Conservation (phyloP, 306 rosid species). For the Cicer cuneatum region DNA sequence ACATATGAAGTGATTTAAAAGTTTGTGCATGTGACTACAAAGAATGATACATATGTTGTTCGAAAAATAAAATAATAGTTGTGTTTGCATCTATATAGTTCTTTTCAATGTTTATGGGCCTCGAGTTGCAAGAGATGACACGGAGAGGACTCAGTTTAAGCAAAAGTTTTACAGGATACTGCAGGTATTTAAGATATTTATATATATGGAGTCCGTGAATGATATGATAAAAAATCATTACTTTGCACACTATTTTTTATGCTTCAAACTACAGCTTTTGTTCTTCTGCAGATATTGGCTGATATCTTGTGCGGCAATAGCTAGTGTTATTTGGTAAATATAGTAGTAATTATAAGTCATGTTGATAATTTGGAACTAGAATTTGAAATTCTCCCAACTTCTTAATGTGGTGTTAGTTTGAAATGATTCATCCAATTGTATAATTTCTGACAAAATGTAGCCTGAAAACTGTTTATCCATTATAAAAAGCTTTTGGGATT, state of each 20-base stretch:
- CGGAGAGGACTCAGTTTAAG: conserved; percentile 80
- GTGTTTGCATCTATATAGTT: conserved; percentile 58
- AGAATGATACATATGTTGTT: neutral
- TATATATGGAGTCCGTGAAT: neutral
- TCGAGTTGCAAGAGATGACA: conserved; percentile 80
- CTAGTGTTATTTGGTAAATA: conserved; percentile 25
- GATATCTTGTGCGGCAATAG: conserved; percentile 32
- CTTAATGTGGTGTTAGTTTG: conserved; percentile 18
- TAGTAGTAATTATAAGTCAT: conserved; percentile 4
- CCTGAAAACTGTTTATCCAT: conserved; percentile 2
- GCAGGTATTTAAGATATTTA: conserved; percentile 59
- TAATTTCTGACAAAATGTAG: conserved; percentile 18
- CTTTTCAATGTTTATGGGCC: conserved; percentile 92
- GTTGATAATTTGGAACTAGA: conserved; percentile 33
- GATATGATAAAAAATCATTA: conserved; percentile 14
- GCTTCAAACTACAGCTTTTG: conserved; percentile 34
- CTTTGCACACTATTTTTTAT: conserved; percentile 28
- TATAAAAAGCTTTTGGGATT: conserved; percentile 17
- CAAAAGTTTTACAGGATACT: conserved; percentile 68
- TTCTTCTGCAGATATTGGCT: conserved; percentile 12
- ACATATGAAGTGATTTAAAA: neutral
- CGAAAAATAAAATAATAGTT: neutral
- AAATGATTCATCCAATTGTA: neutral
- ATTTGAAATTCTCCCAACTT: conserved; percentile 4
- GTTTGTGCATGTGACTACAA: conserved; percentile 16